These are phyloP conservation scores for Piper longum DNA, from an alignment of 164 flowering plant species.

Conservation along the genomic window DNA sequence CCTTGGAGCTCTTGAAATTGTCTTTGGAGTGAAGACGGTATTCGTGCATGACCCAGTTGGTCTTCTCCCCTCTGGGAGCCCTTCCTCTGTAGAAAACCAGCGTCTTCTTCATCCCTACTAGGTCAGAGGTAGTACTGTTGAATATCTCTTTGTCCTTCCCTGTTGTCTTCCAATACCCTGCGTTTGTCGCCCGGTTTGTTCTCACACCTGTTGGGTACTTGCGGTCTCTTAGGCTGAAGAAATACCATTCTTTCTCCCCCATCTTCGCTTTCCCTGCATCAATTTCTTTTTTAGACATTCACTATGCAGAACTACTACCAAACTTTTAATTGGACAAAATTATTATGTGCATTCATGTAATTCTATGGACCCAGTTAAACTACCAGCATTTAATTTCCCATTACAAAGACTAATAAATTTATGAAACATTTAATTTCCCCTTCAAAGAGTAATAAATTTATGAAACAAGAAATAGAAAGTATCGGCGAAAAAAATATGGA, in stretches of 20 bases:
- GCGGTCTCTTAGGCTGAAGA: conserved; percentile 83
- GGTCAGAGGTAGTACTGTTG: conserved; percentile 43
- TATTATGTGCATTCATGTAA: no score
- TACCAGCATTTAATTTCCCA: no score
- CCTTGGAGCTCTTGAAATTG: conserved; percentile 55
- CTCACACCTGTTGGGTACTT: conserved; percentile 92
- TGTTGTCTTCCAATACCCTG: conserved; percentile 93
- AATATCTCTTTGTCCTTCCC: conserved; percentile 94
- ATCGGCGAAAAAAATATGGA: no score
- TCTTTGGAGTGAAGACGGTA: conserved; percentile 62
- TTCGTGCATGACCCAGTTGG: conserved; percentile 97
- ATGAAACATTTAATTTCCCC: no score
- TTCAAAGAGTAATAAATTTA: no score
- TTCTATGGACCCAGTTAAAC: no score
- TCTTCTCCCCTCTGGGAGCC: conserved; percentile 87
- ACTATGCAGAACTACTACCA: no score
- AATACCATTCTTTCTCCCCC: conserved; percentile 98
- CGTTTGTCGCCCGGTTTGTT: conserved; percentile 82
- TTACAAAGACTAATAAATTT: no score
- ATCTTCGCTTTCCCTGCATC: conserved; percentile 73
- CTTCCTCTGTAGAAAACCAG: conserved; percentile 88
- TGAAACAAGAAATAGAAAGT: no score
- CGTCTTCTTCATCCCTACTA: conserved; percentile 94
- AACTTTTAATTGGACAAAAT: no score
- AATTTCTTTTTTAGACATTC: not conserved